Evolutionary conservation across 352 stramenopile genomes (phyloP).

Genomic region (Labyrinthula sp.): DNA sequence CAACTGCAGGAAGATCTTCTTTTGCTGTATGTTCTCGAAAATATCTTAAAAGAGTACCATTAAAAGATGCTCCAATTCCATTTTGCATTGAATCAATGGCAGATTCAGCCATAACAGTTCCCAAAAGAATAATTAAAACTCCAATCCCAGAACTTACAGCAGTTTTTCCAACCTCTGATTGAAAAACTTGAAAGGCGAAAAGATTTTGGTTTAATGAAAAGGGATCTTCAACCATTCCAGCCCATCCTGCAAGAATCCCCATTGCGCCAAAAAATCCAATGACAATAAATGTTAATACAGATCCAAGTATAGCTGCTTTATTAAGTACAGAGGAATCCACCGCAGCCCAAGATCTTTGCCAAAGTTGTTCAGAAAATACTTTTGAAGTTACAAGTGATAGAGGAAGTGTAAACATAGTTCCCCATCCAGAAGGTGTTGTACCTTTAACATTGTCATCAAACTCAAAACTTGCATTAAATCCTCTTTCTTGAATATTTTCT

Average conservation of each 20-base stretch:
- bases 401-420: constrained; percentile 8
- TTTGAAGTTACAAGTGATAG: constrained; percentile 5
- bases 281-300: neutral
- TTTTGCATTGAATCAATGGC: constrained; percentile 11
- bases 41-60: neutral
- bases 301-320: neutral
- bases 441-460: too few relatives aligned
- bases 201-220: constrained; percentile 9
- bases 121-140: constrained; percentile 2
- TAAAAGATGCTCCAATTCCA: constrained; percentile 3
- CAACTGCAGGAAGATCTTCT: too few relatives aligned
- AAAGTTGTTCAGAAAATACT: constrained; percentile 14
- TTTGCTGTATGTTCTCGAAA: neutral
- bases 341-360: constrained; percentile 4
- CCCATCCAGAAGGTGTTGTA: neutral
- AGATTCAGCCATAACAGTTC: constrained; percentile 8
- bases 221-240: neutral
- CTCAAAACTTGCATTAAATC: too few relatives aligned
- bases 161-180: neutral
- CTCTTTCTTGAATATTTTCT: too few relatives aligned
- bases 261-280: constrained; percentile 3
- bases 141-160: neutral
- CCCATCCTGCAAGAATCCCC: neutral
- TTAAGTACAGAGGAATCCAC: constrained; percentile 1
- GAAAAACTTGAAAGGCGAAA: constrained; percentile 4